Base-by-base conservation (phyloP, 2,329 filamentous ascomycete species). In the Colletotrichum higginsianum region DNA sequence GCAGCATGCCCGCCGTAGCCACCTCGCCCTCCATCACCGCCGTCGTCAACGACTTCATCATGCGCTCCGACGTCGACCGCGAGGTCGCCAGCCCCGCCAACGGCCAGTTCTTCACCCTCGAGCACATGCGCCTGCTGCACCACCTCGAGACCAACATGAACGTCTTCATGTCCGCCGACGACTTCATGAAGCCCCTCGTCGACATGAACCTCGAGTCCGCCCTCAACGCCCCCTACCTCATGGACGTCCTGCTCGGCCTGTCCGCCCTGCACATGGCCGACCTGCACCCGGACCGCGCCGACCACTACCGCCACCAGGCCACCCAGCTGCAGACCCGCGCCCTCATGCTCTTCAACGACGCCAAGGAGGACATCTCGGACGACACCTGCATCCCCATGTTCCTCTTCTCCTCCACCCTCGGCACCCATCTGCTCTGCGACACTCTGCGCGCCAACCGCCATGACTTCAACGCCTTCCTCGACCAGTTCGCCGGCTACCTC, bases 401-500 rank as follows among this genome's bases (percentile, higher is more conserved):
- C 66, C 76, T 86, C n/a, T 87, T 86, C 75, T 82, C 84, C 6
- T 78, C 80, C 21, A 69, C 83, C 6, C 75, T 75, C 21, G 66
- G 72, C 63, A 57, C 62, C 15, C 68, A 73, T 16, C 38, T 61
- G 5, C 73, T 75, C 8, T 76, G 71, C 50, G 61, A 71, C 42
- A 71, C 74, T 1, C 42, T 61, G 4, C 61, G 53, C 4, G 73
- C 78, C 67, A 79, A 82, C 63, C 80, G 84, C 50, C 79, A 79
- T 18, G 75, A 80, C 52, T 84, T 87, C 47, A 78, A 82, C 44
- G 71, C 74, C 47, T 83, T 85, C 49, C 77, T 86, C 13, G 80
- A 81, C 47, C 77, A 81, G 13, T 85, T 85, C 65, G 75, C 83
- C 21, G 79, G 81, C n/a, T 84, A 83, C 61, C 75, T 84, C 18